These are phyloP conservation scores for Rhodamnia rubescens DNA, from an alignment of 345 rosid genomes.

Conservation along the genomic window DNA sequence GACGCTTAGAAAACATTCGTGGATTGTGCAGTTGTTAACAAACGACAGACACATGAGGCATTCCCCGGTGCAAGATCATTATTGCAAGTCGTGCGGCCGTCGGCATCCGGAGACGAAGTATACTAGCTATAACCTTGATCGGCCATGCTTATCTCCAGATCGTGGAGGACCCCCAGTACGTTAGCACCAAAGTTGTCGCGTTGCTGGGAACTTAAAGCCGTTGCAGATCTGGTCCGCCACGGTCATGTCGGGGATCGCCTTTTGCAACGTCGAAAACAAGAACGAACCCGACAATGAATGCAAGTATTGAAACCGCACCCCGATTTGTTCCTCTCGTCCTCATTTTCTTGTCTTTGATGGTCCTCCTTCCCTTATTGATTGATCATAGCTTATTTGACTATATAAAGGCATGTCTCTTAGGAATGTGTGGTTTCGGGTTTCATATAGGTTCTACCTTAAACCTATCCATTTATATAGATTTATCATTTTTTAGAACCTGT, in stretches of 20 bases:
- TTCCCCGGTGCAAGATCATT: not conserved
- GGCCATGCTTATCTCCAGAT: not conserved
- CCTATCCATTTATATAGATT: too few species aligned
- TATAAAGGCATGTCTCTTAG: not conserved
- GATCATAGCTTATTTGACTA: not conserved
- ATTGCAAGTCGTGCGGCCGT: not conserved
- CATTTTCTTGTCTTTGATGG: not conserved
- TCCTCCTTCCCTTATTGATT: not conserved
- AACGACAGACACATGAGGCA: not conserved
- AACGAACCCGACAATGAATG: not conserved
- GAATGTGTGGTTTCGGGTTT: too few species aligned
- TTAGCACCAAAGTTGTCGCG: not conserved
- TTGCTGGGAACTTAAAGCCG: not conserved
- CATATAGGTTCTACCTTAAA: too few species aligned
- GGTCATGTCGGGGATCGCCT: not conserved
- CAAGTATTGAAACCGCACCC: not conserved
- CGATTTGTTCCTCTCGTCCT: not conserved
- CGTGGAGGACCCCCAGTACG: not conserved
- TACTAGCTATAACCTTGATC: not conserved
- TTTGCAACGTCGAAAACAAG: accelerated
- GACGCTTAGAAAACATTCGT: not conserved
- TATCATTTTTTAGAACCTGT: too few species aligned
- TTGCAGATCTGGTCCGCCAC: not conserved
- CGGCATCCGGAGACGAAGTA: not conserved
- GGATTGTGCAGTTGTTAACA: not conserved